phyloP scores from a whole-genome alignment of 129 eudicot species.

The Pittosporum tobira region DNA sequence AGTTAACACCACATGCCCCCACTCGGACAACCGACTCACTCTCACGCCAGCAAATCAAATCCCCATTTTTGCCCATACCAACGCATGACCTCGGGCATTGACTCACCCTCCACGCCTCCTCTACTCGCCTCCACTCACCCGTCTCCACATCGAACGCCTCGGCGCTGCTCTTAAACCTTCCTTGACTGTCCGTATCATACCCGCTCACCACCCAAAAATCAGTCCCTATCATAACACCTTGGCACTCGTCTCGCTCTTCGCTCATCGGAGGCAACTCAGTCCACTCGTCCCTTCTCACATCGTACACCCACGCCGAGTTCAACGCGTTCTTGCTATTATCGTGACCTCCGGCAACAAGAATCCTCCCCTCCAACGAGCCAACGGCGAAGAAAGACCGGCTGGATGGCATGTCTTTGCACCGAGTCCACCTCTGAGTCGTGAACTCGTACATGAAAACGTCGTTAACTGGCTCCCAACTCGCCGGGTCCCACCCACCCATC shows the following conservation, averaged over 20 bases:
- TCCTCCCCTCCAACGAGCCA: slow-evolving; percentile 30
- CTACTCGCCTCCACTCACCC: slow-evolving; percentile 54
- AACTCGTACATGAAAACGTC: slow-evolving; percentile 71
- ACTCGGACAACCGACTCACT: slow-evolving; percentile 38
- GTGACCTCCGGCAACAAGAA: slow-evolving; percentile 68
- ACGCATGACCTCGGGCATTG: slow-evolving; percentile 62
- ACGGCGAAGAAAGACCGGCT: slow-evolving; percentile 66
- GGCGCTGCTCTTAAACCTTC: slow-evolving; percentile 53
- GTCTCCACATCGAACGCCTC: slow-evolving; percentile 31
- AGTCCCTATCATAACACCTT: slow-evolving; percentile 55
- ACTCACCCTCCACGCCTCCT: slow-evolving; percentile 44
- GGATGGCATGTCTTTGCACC: slow-evolving; percentile 51
- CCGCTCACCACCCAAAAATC: slow-evolving; percentile 93
- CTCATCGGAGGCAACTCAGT: slow-evolving; percentile 58
- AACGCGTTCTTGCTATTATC: slow-evolving; percentile 71
- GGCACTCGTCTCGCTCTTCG: slow-evolving; percentile 87
- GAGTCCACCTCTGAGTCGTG: slow-evolving; percentile 58
- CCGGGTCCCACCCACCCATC: slow-evolving; percentile 85
- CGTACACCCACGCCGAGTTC: slow-evolving; percentile 55
- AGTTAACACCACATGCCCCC: slow-evolving; percentile 52
- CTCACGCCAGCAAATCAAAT: slow-evolving; percentile 37
- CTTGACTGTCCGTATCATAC: slow-evolving; percentile 73
- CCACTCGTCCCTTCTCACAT: slow-evolving; percentile 46
- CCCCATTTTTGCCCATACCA: slow-evolving; percentile 30
- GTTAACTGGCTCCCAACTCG: slow-evolving; percentile 49